These are phyloP conservation scores for Mucor lusitanicus DNA, from an alignment of 371 early-diverging fungal species.

Conservation along the genomic window DNA sequence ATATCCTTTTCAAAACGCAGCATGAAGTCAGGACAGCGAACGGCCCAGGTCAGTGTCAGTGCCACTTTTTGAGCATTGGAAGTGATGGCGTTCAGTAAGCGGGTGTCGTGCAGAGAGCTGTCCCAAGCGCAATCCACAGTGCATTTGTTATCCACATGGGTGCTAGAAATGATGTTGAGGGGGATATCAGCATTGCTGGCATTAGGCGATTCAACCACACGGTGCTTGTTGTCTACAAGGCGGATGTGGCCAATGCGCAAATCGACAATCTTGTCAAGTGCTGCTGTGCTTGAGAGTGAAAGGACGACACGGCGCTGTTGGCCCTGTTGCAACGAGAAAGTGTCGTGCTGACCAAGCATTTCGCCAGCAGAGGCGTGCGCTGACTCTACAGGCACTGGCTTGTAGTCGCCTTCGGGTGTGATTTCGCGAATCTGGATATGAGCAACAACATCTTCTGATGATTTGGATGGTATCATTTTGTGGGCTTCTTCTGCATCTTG, in stretches of 20 bases:
- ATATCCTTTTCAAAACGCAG: slow-evolving; percentile 55
- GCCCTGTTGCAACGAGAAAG: slow-evolving; percentile 76
- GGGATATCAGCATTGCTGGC: slow-evolving; percentile 33
- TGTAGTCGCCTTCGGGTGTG: slow-evolving; percentile 67
- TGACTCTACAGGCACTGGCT: slow-evolving; percentile 48
- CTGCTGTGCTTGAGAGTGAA: slow-evolving; percentile 54
- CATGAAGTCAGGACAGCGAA: slow-evolving; percentile 38
- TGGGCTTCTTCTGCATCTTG: slow-evolving; percentile 57
- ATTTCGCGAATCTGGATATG: slow-evolving; percentile 70
- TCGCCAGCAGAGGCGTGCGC: not conserved
- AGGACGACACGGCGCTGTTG: slow-evolving; percentile 74
- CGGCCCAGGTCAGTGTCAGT: slow-evolving; percentile 50
- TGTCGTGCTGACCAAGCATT: slow-evolving; percentile 8
- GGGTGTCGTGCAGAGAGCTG: slow-evolving; percentile 75
- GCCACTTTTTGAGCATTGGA: slow-evolving; percentile 53
- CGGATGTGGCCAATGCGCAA: slow-evolving; percentile 63
- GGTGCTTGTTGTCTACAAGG: slow-evolving; percentile 67
- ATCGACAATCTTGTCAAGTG: slow-evolving; percentile 54
- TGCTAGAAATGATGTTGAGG: slow-evolving; percentile 44
- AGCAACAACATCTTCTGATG: slow-evolving; percentile 50
- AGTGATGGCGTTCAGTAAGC: slow-evolving; percentile 75
- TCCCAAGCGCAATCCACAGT: slow-evolving; percentile 77
- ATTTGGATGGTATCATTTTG: slow-evolving; percentile 47
- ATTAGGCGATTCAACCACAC: slow-evolving; percentile 51
- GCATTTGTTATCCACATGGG: slow-evolving; percentile 38